Percentiles rank a stretch among this genome's conserved stretches.
Evolutionary conservation across 495 filamentous ascomycete species (phyloP).

Genomic region (Neurospora africana): DNA sequence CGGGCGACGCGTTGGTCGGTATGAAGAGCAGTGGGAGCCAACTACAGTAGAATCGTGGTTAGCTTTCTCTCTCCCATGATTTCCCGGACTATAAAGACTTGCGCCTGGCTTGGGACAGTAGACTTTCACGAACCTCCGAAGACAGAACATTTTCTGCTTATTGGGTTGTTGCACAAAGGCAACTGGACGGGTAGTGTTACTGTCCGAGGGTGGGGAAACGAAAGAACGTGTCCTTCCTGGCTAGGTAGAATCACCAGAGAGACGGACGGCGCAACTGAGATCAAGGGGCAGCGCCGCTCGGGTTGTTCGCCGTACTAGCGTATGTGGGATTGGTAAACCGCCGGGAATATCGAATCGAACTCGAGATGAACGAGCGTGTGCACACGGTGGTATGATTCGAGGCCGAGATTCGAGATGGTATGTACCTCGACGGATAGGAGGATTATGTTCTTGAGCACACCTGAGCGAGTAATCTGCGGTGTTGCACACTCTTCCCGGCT

Average conservation of each 20-base stretch:
- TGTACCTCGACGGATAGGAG: not conserved
- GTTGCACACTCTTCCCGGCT: not conserved
- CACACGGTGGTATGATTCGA: not conserved
- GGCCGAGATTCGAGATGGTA: not conserved
- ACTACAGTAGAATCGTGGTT: slow-evolving; percentile 21
- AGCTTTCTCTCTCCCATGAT: not conserved
- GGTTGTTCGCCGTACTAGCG: not conserved
- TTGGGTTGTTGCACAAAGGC: not conserved
- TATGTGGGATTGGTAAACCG: not conserved
- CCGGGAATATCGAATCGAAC: not conserved
- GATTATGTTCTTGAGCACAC: not conserved
- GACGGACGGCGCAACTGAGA: not conserved
- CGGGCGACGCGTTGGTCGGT: slow-evolving; percentile 66
- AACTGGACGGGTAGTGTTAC: not conserved
- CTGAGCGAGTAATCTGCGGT: not conserved
- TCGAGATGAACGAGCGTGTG: not conserved
- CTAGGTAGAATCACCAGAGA: not conserved
- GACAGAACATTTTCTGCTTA: slow-evolving; percentile 58
- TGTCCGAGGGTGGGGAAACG: not conserved
- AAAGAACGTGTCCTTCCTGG: not conserved
- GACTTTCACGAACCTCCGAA: slow-evolving; percentile 53
- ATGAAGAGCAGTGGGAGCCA: slow-evolving; percentile 68
- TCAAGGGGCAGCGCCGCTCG: not conserved
- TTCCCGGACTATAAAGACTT: too few relatives aligned
- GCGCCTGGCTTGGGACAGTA: not conserved